These are phyloP conservation scores for Diutina rugosa DNA, from an alignment of 1,139 yeast species.

Conservation along the genomic window DNA sequence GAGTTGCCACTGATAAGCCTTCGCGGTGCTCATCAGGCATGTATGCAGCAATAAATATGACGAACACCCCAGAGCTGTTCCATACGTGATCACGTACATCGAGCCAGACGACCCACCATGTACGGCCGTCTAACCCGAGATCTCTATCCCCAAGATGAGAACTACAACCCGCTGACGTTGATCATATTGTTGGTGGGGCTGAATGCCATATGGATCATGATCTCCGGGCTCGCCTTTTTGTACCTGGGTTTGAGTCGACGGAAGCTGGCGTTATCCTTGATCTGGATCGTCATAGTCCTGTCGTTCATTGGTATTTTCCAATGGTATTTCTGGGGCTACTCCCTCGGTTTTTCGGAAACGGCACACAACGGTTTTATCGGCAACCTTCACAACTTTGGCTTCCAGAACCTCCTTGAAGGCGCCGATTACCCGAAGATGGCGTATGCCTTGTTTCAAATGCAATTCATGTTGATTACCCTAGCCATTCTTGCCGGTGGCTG, in stretches of 20 bases:
- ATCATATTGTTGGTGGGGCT: constrained; percentile 42
- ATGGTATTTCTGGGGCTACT: constrained; percentile 98
- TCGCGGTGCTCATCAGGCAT: background rate
- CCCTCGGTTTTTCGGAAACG: constrained; percentile 68
- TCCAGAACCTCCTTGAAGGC: constrained; percentile 53
- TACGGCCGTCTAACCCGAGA: constrained; percentile 8
- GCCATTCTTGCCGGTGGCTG: constrained; percentile 92
- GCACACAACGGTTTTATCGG: constrained; percentile 83
- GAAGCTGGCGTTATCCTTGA: constrained; percentile 79
- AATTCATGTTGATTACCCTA: constrained; percentile 80
- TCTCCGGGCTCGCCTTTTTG: constrained; percentile 87
- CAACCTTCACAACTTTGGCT: constrained; percentile 69
- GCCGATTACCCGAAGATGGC: constrained; percentile 67
- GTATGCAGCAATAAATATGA: background rate
- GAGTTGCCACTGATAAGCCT: constrained; percentile 1
- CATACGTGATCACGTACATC: background rate
- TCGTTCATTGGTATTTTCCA: constrained; percentile 73
- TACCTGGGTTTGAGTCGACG: constrained; percentile 90
- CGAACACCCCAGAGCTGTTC: background rate
- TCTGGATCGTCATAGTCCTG: constrained; percentile 70
- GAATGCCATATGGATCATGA: constrained; percentile 79
- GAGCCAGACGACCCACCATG: background rate
- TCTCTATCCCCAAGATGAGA: constrained; percentile 24
- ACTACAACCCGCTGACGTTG: constrained; percentile 30
- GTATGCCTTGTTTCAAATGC: constrained; percentile 79